A percentile compares a stretch with the other conserved stretches of the same genome.
phyloP scores from a whole-genome alignment of 1,284 basidiomycete species.

The Malassezia brasiliensis region DNA sequence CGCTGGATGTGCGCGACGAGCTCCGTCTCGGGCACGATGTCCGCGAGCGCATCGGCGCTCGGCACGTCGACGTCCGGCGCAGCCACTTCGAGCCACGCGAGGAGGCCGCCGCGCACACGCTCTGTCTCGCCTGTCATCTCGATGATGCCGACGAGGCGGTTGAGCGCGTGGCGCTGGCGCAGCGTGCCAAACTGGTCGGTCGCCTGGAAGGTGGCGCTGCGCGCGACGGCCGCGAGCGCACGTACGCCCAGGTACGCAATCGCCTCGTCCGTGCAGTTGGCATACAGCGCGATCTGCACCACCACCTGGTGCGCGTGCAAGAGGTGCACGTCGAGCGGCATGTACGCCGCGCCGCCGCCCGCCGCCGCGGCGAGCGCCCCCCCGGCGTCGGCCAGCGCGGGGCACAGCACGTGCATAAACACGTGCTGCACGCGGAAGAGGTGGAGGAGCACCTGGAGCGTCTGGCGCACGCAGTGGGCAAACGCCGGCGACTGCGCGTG shows the following conservation, averaged over 20 bases:
- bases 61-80: constrained; percentile 39
- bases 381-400: constrained; percentile 58
- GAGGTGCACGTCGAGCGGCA: constrained; percentile 61
- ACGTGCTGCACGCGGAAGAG: constrained; percentile 75
- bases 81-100: constrained; percentile 56
- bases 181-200: constrained; percentile 54
- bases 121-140: constrained; percentile 74
- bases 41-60: constrained; percentile 52
- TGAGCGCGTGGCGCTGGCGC: constrained; percentile 49
- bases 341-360: constrained; percentile 53
- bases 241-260: constrained; percentile 70
- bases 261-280: constrained; percentile 64
- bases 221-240: constrained; percentile 61
- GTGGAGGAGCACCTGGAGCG: constrained; percentile 71
- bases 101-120: constrained; percentile 72
- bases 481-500: constrained; percentile 62
- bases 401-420: constrained; percentile 78
- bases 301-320: constrained; percentile 66
- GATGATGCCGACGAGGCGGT: constrained; percentile 64
- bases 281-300: constrained; percentile 72
- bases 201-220: constrained; percentile 54
- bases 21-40: constrained; percentile 59
- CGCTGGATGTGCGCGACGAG: constrained; percentile 63
- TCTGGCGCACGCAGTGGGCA: constrained; percentile 64
- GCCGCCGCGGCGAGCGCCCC: constrained; percentile 11